These are phyloP conservation scores for Lyophyllum atratum DNA, from an alignment of 768 basidiomycete genomes.

Conservation along the genomic window DNA sequence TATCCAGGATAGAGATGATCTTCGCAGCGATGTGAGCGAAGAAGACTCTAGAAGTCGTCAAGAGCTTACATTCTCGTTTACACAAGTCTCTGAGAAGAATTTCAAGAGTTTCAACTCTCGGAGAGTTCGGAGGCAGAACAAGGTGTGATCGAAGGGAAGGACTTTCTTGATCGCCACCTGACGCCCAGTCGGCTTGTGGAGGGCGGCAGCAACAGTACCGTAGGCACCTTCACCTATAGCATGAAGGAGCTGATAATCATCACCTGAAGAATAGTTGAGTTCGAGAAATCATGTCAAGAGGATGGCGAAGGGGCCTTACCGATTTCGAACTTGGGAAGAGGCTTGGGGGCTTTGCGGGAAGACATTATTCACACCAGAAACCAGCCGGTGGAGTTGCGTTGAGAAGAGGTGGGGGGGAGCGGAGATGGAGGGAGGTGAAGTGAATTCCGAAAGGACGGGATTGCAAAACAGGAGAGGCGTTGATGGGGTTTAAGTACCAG, in stretches of 20 bases:
- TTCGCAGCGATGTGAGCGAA: constrained; percentile 28
- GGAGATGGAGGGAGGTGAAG: constrained; percentile 24
- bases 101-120: constrained; percentile 90
- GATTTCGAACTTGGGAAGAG: constrained; percentile 73
- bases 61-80: constrained; percentile 73
- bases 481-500: constrained; percentile 20
- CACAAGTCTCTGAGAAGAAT: constrained; percentile 78
- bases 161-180: constrained; percentile 97
- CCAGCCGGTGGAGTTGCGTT: constrained; percentile 45
- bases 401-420: constrained; percentile 23
- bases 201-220: constrained; percentile 87
- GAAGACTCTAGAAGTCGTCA: not conserved
- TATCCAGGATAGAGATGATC: constrained; percentile 93
- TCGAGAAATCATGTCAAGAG: not conserved
- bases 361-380: constrained; percentile 54
- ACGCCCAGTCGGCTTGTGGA: constrained; percentile 78
- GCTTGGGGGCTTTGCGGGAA: constrained; percentile 60
- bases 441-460: constrained; percentile 31
- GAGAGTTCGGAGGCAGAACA: constrained; percentile 88
- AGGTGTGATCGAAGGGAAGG: constrained; percentile 90
- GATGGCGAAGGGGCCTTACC: constrained; percentile 38
- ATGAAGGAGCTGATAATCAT: constrained; percentile 74
- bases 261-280: constrained; percentile 40
- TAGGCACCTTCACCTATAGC: constrained; percentile 86
- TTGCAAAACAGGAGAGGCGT: constrained; percentile 16